Conservation (phyloP, 768 basidiomycete species). For the Serendipita sp. region DNA sequence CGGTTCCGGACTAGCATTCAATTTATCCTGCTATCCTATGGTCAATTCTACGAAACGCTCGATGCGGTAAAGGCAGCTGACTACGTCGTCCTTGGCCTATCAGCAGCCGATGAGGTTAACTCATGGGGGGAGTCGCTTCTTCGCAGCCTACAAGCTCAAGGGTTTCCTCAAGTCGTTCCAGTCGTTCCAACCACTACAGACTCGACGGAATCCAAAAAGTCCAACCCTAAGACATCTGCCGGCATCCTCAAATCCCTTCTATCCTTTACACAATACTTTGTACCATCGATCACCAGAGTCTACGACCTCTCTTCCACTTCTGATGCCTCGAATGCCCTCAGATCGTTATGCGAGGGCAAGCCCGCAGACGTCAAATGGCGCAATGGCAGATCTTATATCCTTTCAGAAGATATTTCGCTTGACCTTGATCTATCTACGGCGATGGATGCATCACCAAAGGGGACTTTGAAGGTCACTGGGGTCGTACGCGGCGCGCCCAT, state of each 20-base stretch:
- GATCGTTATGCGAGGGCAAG: slow-evolving; percentile 70
- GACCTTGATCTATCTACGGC: slow-evolving; percentile 19
- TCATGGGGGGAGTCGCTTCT: slow-evolving; percentile 75
- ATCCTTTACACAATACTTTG: slow-evolving; percentile 92
- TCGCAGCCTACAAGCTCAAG: slow-evolving; percentile 77
- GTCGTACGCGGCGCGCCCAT: slow-evolving; percentile 64
- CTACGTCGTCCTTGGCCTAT: slow-evolving; percentile 76
- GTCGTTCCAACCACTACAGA: slow-evolving; percentile 40
- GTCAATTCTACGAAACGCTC: slow-evolving; percentile 56
- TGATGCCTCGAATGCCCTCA: slow-evolving; percentile 55
- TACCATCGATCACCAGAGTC: slow-evolving; percentile 61
- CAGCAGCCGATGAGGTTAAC: slow-evolving; percentile 67
- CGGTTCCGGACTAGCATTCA: slow-evolving; percentile 86
- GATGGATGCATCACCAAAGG: slow-evolving; percentile 24
- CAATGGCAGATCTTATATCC: slow-evolving; percentile 59
- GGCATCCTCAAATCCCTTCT: slow-evolving; percentile 73
- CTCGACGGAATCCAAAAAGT: slow-evolving; percentile 13
- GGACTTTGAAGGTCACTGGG: slow-evolving; percentile 62
- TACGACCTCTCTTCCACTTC: slow-evolving; percentile 46
- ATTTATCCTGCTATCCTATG: slow-evolving; percentile 62
- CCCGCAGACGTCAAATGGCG: slow-evolving; percentile 71
- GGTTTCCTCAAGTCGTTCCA: slow-evolving; percentile 69
- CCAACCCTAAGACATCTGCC: slow-evolving; percentile 38
- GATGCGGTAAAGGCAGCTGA: slow-evolving; percentile 81
- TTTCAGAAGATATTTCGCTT: slow-evolving; percentile 51